Evolutionary conservation across 306 rosid species (phyloP), one percentile per base, ranked within the genome.

Genomic region (Castanea crenata): DNA sequence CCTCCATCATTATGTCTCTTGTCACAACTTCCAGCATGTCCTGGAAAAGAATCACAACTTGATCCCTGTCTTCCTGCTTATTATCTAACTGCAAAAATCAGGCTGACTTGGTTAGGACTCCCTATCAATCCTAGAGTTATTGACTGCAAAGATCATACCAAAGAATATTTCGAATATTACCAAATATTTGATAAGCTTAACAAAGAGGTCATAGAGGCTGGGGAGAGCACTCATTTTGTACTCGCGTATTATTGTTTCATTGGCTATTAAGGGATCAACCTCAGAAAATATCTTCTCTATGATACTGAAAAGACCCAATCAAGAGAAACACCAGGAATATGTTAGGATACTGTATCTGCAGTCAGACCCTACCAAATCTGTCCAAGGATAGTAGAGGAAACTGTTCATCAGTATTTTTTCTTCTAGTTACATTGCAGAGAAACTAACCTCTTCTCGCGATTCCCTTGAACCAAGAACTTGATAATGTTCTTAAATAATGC

Each of bases 1-100:
- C 98, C 85, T 91, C 99, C 97, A 85, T 80, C 94, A 94, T 92
- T 79, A 94, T 95, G 85, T 95, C 99, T 82, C 96, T 91, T 0
- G 97, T 89, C 70, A 95, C 94, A 34, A 89, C 97, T 86, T 95
- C 99, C 71, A 92, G 90, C 99, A 95, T 95, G 90, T 95, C 99
- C 88, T 95, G 99, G 85, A 95, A 95, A 46, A 92, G 85, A 85
- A 95, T 87, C 79, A 95, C 99, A 68, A 95, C 97, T 76, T 85
- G 85, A 85, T 92, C 89, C 87, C 92, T 90, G 83, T 89, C 92
- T 14, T 91, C 95, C 67, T n/a, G 80, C 76, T 86, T 86, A 88
- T 95, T 95, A 27, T 81, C 81, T 23, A 86, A 55, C 99, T 95
- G 97, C 85, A 89, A 84, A 38, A 74, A 38, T 52, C 51, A 59